Conservation (phyloP, 371 early-diverging fungal species). For the Nematocida major region DNA sequence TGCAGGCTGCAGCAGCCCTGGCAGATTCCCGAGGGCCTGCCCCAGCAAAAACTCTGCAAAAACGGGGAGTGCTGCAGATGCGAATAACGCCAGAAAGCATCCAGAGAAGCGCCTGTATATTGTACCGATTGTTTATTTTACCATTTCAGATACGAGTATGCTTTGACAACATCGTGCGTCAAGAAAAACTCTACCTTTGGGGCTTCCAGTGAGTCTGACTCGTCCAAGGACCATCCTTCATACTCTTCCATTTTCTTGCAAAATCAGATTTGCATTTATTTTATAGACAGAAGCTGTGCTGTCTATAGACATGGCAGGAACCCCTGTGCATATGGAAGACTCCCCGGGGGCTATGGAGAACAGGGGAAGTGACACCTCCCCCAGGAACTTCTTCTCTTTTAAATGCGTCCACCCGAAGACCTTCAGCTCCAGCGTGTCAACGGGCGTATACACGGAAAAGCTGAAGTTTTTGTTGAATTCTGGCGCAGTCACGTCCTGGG, state of each 20-base stretch:
- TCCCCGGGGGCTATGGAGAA: neutral
- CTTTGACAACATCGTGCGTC: constrained; percentile 10
- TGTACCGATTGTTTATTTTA: neutral
- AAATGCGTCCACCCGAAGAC: constrained; percentile 29
- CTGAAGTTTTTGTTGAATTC: neutral
- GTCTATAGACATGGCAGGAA: neutral
- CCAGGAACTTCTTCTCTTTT: constrained; percentile 43
- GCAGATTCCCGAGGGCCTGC: too few relatives aligned
- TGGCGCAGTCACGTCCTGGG: neutral
- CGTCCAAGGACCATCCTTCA: constrained; percentile 3
- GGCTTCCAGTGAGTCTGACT: neutral
- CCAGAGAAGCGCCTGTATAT: neutral
- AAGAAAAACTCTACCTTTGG: neutral
- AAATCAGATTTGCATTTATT: constrained; percentile 19
- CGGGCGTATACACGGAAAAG: constrained; percentile 22
- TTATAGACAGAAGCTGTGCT: neutral
- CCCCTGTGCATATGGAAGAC: neutral
- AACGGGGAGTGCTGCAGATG: too few relatives aligned
- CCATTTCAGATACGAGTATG: constrained; percentile 36
- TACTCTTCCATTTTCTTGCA: constrained; percentile 28
- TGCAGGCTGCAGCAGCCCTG: neutral
- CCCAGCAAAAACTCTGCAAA: too few relatives aligned
- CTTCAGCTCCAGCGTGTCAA: constrained; percentile 14
- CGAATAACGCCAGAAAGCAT: neutral
- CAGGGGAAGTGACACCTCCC: constrained; percentile 5